Evolutionary conservation across 2,329 filamentous ascomycete species (phyloP), one percentile per base, ranked within the genome.

Genomic region (Fusarium sulawesiense): DNA sequence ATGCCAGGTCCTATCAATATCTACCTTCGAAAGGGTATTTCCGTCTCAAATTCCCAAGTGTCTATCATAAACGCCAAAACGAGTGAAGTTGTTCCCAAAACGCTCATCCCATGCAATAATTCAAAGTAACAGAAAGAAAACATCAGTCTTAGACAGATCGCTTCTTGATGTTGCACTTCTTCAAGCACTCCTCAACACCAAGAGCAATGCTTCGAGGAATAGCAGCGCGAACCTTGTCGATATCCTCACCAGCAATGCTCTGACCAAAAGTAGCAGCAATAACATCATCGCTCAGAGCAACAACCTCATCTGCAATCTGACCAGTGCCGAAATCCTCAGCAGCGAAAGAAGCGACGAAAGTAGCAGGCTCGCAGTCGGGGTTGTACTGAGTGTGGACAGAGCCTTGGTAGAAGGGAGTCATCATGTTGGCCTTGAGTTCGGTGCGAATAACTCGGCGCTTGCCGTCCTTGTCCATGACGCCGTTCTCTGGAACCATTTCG

Each of bases 371-470:
- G 76, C 87, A 88, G 68, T 83, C 79, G 2, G 86, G 85, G 79
- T 89, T 89, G 77, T 82, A 87, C 73, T 88, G 84, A 10, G 83
- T 85, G 77, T 89, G 87, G 23, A 88, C 75, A 8, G 82, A 80
- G 27, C 87, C 87, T 75, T 84, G 83, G 71, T 84, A 86, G 78
- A 88, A 88, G 49, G 85, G 82, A 4, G 84, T 86, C 78, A 86
- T 84, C 76, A 85, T 81, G 76, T 81, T 81, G 63, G 79, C 76
- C 13, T 70, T 72, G 41, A 88, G 76, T 53, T 78, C 79, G 61
- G 79, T 75, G 71, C 78, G 76, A 57, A 85, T 84, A 45, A 83
- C 81, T 69, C 84, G 79, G 23, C 79, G 82, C 25, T 75, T 79
- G 62, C 77, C 77, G 32, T 80, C 70, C 62, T 66, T 62, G 62